Evolutionary conservation across 2,329 filamentous ascomycete species (phyloP), one percentile per base, ranked within the genome.

Genomic region (Trichoderma sp.): DNA sequence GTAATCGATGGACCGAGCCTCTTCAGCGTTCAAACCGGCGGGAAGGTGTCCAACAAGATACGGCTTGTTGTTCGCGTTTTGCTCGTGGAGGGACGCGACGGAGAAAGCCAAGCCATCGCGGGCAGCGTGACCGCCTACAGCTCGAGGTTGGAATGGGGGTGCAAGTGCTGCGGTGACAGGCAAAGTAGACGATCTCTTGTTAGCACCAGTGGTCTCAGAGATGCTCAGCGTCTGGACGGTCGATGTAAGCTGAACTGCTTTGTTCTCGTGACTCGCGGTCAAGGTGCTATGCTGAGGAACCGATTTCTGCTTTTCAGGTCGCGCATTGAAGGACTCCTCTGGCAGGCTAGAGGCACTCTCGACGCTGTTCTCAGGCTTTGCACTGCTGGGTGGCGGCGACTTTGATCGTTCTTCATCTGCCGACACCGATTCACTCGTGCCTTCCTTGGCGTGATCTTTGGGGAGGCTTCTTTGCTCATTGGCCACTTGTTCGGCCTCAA

Each of bases 31-130:
- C 58, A 80, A 71, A 5, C 80, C 82, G 19, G 74, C 72, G 28
- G 83, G 83, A 21, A 85, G 76, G 39, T 75, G 77, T 39, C 85
- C 86, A 57, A 87, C 74, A 19, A 88, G 79, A 69, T 88, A 88
- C 1, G 86, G 85, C 48, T 68, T 55, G 17, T 19, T n/a, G 4
- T 28, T 19, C 17, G 15, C 41, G 21, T 39, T 15, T 2, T 52
- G 28, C n/a, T 54, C 41, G 19, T 55, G 34, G 10, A 19, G 21
- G 34, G 45, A 12, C 7, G 19, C 19, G 12, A 45, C 19, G 41
- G 50, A 48, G 28, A 14, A 7, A 39, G 65, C 65, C 14, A 63
- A 60, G 26, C 45, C 34, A 9, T 50, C 52, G 10, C 30, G 19
- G 14, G 24, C 5, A 44, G 39, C 45, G 21, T 63, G 58, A 47